Conservation (phyloP, 257 asterid genomes). For the Nicotiana noctiflora region DNA sequence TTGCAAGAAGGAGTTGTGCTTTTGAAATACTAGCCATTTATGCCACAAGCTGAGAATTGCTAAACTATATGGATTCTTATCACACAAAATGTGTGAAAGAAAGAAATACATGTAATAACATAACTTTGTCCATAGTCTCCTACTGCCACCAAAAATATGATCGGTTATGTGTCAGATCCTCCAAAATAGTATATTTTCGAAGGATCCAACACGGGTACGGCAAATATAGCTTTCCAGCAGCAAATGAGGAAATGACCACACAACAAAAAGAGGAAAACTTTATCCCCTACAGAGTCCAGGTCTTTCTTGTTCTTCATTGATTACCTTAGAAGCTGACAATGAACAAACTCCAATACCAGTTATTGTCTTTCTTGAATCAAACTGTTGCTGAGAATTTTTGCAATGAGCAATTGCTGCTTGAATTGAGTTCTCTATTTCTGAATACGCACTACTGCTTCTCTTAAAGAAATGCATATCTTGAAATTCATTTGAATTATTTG, state of each 20-base stretch:
- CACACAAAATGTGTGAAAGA: neutral
- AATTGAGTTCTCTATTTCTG: slow-evolving; percentile 67
- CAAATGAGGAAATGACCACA: too few species aligned
- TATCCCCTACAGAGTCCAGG: too few species aligned
- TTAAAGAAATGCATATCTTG: slow-evolving; percentile 27
- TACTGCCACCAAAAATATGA: too few species aligned
- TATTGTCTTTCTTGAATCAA: slow-evolving; percentile 26
- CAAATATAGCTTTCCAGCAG: too few species aligned
- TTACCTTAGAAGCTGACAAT: slow-evolving; percentile 26
- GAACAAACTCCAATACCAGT: slow-evolving; percentile 37
- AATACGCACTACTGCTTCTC: slow-evolving; percentile 34
- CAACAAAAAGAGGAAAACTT: too few species aligned
- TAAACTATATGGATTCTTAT: neutral
- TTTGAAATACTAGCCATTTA: neutral
- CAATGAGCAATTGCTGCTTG: slow-evolving; percentile 96
- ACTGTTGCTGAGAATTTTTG: slow-evolving; percentile 53
- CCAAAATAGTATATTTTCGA: too few species aligned
- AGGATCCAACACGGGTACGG: too few species aligned
- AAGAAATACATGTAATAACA: neutral
- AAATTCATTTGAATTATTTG: slow-evolving; percentile 25
- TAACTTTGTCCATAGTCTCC: slow-evolving; percentile 6
- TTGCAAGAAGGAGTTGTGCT: neutral
- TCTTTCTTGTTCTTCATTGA: slow-evolving; percentile 37
- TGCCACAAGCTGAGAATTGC: neutral
- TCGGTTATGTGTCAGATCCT: too few species aligned